These are phyloP conservation scores for Pleurotus pulmonarius DNA, from an alignment of 768 basidiomycete genomes.

Conservation along the genomic window DNA sequence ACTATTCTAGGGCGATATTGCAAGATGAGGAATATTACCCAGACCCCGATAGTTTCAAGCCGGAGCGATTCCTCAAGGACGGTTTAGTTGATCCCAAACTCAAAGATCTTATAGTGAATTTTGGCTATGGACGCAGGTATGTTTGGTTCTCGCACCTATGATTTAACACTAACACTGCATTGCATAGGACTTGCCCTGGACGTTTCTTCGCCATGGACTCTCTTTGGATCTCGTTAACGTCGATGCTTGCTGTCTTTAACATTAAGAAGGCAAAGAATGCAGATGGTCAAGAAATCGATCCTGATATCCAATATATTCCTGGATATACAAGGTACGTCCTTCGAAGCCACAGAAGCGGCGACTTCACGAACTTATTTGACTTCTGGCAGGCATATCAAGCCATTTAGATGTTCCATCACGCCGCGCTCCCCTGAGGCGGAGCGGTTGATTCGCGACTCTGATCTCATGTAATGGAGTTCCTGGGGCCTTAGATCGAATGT, in stretches of 20 bases:
- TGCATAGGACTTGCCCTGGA: constrained; percentile 38
- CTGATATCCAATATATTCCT: constrained; percentile 29
- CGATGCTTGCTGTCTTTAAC: constrained; percentile 34
- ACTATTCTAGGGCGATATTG: constrained; percentile 36
- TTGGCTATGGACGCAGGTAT: background rate
- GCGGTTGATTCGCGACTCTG: constrained; percentile 13
- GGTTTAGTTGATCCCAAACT: background rate
- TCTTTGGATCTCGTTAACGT: constrained; percentile 38
- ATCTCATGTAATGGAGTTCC: background rate
- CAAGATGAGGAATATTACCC: constrained; percentile 49
- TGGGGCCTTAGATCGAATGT: no score
- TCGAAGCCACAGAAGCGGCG: background rate
- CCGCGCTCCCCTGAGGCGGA: constrained; percentile 20
- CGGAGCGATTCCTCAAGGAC: constrained; percentile 43
- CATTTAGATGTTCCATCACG: constrained; percentile 23
- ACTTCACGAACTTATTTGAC: background rate
- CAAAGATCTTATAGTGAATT: background rate
- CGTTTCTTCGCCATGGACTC: constrained; percentile 38
- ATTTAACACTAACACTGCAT: background rate
- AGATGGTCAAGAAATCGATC: constrained; percentile 29
- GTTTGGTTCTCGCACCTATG: background rate
- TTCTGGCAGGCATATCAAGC: constrained; percentile 17
- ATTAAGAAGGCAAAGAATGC: constrained; percentile 33
- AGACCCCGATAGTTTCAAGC: constrained; percentile 46
- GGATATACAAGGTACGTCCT: constrained; percentile 26